Percentiles rank a stretch among this genome's conserved stretches.
These are phyloP conservation scores for Pythium utonaiense DNA, from an alignment of 352 stramenopile species.

Conservation along the genomic window DNA sequence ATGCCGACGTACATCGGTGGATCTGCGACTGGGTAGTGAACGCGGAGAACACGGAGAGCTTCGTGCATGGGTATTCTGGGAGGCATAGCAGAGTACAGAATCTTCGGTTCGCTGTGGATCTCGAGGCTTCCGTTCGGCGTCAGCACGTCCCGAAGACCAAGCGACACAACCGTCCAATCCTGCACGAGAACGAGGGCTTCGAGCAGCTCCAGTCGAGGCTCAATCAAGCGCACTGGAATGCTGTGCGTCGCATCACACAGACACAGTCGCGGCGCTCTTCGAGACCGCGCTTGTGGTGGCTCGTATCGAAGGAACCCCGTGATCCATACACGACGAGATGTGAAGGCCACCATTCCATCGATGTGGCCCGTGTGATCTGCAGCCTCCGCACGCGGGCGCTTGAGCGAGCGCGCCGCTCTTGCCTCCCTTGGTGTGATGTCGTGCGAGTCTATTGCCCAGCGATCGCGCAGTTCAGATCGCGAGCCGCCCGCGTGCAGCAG, in stretches of 20 bases:
- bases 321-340: slow-evolving; percentile 37
- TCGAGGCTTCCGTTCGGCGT: slow-evolving; percentile 35
- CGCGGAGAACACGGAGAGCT: slow-evolving; percentile 26
- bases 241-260: slow-evolving; percentile 34
- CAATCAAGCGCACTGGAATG: slow-evolving; percentile 37
- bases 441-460: neutral
- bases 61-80: slow-evolving; percentile 12
- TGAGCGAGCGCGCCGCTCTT: neutral
- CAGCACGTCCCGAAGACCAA: neutral
- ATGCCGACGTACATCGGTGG: slow-evolving; percentile 42
- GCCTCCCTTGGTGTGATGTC: neutral
- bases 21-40: slow-evolving; percentile 34
- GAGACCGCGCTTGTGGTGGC: neutral
- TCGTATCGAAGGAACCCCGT: slow-evolving; percentile 42
- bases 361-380: neutral
- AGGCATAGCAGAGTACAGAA: neutral
- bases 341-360: slow-evolving; percentile 24
- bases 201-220: slow-evolving; percentile 31
- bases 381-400: slow-evolving; percentile 9
- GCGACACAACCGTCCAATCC: slow-evolving; percentile 42
- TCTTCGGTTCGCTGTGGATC: slow-evolving; percentile 23
- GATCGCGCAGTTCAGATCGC: neutral
- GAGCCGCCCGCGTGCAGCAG: neutral
- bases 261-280: slow-evolving; percentile 4
- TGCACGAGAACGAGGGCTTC: slow-evolving; percentile 59